Base-by-base conservation (phyloP, 2,329 filamentous ascomycete species). In the Lasiodiplodia citricola region DNA sequence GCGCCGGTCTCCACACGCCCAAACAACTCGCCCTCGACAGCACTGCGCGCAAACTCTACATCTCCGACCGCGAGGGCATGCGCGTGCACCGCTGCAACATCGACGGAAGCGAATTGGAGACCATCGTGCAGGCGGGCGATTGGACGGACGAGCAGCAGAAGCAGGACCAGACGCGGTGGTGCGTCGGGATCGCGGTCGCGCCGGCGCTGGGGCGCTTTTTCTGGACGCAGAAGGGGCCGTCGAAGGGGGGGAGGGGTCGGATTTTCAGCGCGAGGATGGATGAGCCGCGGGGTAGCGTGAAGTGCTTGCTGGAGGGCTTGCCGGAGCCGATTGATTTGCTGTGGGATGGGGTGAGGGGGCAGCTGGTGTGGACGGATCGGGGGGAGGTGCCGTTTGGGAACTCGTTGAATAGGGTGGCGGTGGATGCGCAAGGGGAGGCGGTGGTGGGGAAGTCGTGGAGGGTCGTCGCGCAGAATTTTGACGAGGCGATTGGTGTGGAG, bases 281-380 rank as follows among this genome's bases (percentile, higher is more conserved):
- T 0, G 79, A 79, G 3, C 80, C 81, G 0, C 41, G 68, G 0
- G 80, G 80, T 0, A 70, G 79, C 62, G 74, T 72, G 14, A 76
- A 80, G 0, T 72, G 78, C 2, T 66, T 89, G 1, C 73, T 84
- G 4, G 73, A 81, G 2, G 74, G 75, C 0, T 76, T 88, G 7
- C 86, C 87, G 0, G 87, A 89, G 73, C 67, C 66, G 31, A 66
- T 90, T 69, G 87, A 90, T 71, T 75, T 90, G 0, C 85, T 87
- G 28, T 72, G 88, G 0, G 86, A 89, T n/a, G 80, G 82, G n/a
- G 76, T 78, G 0, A 73, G 74, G 2, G 73, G 80, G 25, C 78
- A 74, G 1, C 76, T 90, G 28, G 89, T 87, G 74, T 90, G 87
- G 88, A 88, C 87, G 0, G 88, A 90, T 70, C 80, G 88, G 0